Percentiles rank a stretch among this genome's conserved stretches.
Evolutionary conservation across 306 rosid species (phyloP).

Genomic region (Cyclanthera cordifolia): DNA sequence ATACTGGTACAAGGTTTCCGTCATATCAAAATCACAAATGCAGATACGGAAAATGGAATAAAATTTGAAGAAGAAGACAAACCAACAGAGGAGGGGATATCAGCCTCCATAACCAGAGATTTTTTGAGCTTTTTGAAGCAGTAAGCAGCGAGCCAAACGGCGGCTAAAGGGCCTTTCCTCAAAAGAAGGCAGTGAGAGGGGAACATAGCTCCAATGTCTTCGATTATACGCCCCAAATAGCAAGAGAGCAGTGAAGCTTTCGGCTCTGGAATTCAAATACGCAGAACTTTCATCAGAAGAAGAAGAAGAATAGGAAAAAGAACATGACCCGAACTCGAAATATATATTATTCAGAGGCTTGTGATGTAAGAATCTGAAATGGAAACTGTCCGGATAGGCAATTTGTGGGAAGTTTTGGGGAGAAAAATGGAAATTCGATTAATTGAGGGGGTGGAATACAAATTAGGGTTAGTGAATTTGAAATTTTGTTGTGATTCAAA

Average conservation of each 20-base stretch:
- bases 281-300: background rate
- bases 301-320: background rate
- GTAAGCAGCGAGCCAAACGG: slow-evolving; percentile 67
- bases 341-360: background rate
- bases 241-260: no score
- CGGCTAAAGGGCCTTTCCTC: slow-evolving; percentile 31
- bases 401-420: background rate
- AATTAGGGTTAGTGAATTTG: background rate
- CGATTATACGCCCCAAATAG: no score
- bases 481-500: background rate
- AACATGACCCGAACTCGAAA: background rate
- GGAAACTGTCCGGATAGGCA: background rate
- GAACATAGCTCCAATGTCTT: slow-evolving; percentile 23
- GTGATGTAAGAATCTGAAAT: background rate
- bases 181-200: slow-evolving; percentile 30
- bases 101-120: slow-evolving; percentile 40
- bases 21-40: background rate
- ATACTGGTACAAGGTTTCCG: background rate
- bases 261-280: background rate
- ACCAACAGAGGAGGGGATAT: slow-evolving; percentile 64
- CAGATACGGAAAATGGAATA: background rate
- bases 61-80: slow-evolving; percentile 11
- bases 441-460: background rate
- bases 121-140: slow-evolving; percentile 58
- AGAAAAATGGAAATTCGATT: background rate